Evolutionary conservation across 305 asterid species (phyloP).

Genomic region (Lippia alba): DNA sequence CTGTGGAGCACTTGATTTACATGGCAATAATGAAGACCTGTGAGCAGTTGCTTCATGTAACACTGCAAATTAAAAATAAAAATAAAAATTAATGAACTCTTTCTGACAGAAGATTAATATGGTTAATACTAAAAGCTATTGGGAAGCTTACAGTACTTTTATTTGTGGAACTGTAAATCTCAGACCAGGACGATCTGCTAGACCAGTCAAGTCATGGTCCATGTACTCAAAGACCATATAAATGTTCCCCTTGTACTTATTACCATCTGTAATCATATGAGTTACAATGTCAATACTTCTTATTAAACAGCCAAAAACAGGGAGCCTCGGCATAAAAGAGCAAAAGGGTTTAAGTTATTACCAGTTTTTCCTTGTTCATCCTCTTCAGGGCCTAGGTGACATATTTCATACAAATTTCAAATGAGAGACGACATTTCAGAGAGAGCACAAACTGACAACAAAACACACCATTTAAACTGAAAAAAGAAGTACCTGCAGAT

Average conservation of each 20-base stretch:
- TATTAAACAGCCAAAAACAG: constrained; percentile 22
- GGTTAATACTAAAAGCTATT: constrained; percentile 16
- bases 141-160: constrained; percentile 61
- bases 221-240: constrained; percentile 98
- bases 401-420: constrained; percentile 35
- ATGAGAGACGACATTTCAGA: constrained; percentile 19
- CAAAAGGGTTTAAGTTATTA: constrained; percentile 36
- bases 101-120: constrained; percentile 23
- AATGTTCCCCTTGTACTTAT: constrained; percentile 86
- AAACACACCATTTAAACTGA: constrained; percentile 22
- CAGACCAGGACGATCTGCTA: constrained; percentile 95
- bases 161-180: constrained; percentile 92
- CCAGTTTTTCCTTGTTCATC: constrained; percentile 72
- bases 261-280: constrained; percentile 55
- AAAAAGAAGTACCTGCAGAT: constrained; percentile 69
- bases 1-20: constrained; percentile 96
- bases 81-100: constrained; percentile 28
- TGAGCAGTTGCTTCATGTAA: constrained; percentile 95
- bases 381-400: constrained; percentile 68
- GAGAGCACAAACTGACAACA: constrained; percentile 26
- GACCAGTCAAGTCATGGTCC: constrained; percentile 98
- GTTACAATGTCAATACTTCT: constrained; percentile 22
- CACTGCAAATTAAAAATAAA: constrained; percentile 58
- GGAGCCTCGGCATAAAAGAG: constrained; percentile 26
- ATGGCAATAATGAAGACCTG: constrained; percentile 95